These are phyloP conservation scores for Gonium pectorale DNA, from an alignment of 139 green algal species.

Conservation along the genomic window DNA sequence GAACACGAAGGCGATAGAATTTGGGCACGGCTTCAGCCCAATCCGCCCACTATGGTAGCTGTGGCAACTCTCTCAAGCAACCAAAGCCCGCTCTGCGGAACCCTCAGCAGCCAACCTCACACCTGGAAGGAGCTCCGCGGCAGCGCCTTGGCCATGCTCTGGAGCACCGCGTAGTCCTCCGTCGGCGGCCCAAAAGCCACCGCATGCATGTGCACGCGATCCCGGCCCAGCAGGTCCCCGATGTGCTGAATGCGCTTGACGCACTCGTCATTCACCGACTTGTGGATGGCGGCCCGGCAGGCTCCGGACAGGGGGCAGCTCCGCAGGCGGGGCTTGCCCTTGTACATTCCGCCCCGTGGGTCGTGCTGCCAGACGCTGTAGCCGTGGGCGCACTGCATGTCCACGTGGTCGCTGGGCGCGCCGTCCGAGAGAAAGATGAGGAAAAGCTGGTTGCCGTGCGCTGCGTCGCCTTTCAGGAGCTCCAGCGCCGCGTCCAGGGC, in stretches of 20 bases:
- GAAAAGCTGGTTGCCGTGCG: slow-evolving; percentile 23
- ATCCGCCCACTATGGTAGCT: no score
- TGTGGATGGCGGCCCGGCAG: neutral
- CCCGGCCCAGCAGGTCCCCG: slow-evolving; percentile 49
- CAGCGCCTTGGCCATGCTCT: slow-evolving; percentile 50
- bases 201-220: slow-evolving; percentile 46
- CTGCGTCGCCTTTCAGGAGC: neutral
- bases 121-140: slow-evolving; percentile 51
- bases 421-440: slow-evolving; percentile 57
- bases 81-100: no score
- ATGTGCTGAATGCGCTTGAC: slow-evolving; percentile 26
- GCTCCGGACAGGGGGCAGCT: neutral
- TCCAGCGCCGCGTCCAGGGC: slow-evolving; percentile 9
- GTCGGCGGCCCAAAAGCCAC: slow-evolving; percentile 51
- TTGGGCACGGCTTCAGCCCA: no score
- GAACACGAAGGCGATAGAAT: no score
- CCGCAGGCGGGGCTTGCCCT: neutral
- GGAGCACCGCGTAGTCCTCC: slow-evolving; percentile 51
- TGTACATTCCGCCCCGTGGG: neutral
- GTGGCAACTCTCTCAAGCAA: no score
- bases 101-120: no score
- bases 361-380: slow-evolving; percentile 4
- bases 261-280: slow-evolving; percentile 14
- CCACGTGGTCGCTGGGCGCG: slow-evolving; percentile 50
- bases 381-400: neutral